phyloP scores from a whole-genome alignment of 805 yeast genomes.

The Barnettozyma vustinii region DNA sequence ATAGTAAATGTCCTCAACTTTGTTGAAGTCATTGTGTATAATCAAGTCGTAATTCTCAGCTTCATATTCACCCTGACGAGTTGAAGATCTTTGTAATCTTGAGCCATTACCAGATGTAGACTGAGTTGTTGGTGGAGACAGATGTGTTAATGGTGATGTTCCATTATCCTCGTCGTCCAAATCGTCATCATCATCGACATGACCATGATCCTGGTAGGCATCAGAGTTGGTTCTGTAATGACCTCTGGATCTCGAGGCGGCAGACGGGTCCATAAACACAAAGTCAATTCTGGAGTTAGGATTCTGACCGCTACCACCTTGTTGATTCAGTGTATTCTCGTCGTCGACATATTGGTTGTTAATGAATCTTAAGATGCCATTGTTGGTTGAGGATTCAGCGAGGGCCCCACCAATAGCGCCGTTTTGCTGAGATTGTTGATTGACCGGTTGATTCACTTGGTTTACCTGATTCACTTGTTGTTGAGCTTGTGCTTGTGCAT shows the following conservation, averaged over 20 bases:
- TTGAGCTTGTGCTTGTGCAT: slow-evolving; percentile 10
- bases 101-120: slow-evolving; percentile 2
- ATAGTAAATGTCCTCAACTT: slow-evolving; percentile 28
- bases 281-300: slow-evolving; percentile 24
- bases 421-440: slow-evolving; percentile 7
- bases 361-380: slow-evolving; percentile 25
- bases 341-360: slow-evolving; percentile 28
- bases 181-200: slow-evolving; percentile 14
- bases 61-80: slow-evolving; percentile 21
- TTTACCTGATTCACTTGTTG: slow-evolving; percentile 8
- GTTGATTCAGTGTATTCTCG: slow-evolving; percentile 17
- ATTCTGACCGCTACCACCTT: slow-evolving; percentile 1
- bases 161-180: slow-evolving; percentile 14
- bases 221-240: slow-evolving; percentile 20
- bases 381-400: slow-evolving; percentile 17
- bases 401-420: slow-evolving; percentile 17
- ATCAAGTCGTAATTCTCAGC: slow-evolving; percentile 28
- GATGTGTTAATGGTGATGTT: slow-evolving; percentile 15
- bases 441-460: slow-evolving; percentile 7
- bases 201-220: slow-evolving; percentile 11
- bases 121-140: slow-evolving; percentile 14
- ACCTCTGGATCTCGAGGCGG: slow-evolving; percentile 17
- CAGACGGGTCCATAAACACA: slow-evolving; percentile 27
- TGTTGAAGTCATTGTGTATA: slow-evolving; percentile 28
- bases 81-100: slow-evolving; percentile 20